Evolutionary conservation across 495 filamentous ascomycete genomes (phyloP).

Genomic region (Paragyromitra xinjiangensis): DNA sequence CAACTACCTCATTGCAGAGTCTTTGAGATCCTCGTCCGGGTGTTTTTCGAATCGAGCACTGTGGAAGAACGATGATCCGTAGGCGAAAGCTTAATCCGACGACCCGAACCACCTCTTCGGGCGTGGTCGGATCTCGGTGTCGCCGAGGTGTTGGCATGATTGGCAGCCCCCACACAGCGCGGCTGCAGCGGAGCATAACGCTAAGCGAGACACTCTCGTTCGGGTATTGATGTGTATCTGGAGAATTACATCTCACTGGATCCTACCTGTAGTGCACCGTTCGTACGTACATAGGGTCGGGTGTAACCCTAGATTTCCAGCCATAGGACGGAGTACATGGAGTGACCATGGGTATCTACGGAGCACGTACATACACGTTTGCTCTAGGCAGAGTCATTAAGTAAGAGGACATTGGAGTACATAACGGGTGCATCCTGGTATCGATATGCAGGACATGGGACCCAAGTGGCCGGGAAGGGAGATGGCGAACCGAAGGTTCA

Average conservation of each 20-base stretch:
- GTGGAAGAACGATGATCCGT: conserved; percentile 25
- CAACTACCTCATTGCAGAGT: neutral
- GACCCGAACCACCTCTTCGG: conserved; percentile 2
- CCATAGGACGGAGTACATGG: neutral
- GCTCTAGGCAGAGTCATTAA: neutral
- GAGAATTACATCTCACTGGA: too few species aligned
- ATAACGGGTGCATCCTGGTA: neutral
- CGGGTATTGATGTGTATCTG: neutral
- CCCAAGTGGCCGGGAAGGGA: neutral
- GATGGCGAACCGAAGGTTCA: neutral
- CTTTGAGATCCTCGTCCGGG: conserved; percentile 1
- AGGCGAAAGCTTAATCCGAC: conserved; percentile 40
- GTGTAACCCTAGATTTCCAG: too few species aligned
- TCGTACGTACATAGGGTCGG: too few species aligned
- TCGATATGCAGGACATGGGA: neutral
- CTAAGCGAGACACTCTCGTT: conserved; percentile 19
- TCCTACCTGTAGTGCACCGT: too few species aligned
- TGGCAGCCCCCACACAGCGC: conserved; percentile 17
- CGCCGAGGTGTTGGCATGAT: neutral
- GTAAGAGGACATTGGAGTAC: neutral
- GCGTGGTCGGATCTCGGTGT: conserved; percentile 9
- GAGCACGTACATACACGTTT: neutral
- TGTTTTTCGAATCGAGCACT: neutral
- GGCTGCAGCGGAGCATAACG: neutral
- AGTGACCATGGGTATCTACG: neutral